Conservation (phyloP, 768 basidiomycete species). For the Panaeolus papilionaceus region DNA sequence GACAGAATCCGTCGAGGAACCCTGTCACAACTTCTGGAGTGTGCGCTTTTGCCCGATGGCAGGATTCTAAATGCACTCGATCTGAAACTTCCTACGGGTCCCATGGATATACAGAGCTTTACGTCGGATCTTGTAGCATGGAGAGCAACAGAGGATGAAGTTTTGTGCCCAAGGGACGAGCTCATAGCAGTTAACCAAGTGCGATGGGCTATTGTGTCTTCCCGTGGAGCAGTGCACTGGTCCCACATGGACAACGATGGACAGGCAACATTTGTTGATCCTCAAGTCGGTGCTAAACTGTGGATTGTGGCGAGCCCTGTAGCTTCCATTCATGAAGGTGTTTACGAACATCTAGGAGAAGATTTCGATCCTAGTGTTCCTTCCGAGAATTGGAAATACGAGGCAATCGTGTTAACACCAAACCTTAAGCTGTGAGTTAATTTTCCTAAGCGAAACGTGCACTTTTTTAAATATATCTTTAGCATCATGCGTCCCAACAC, state of each 20-base stretch:
- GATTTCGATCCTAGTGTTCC: neutral
- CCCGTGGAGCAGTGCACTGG: neutral
- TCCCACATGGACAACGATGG: neutral
- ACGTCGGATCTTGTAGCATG: neutral
- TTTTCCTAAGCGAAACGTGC: neutral
- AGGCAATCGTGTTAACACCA: neutral
- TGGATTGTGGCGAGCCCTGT: no score
- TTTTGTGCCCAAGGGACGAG: neutral
- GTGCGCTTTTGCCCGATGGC: no score
- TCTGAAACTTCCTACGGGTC: neutral
- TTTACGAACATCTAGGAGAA: neutral
- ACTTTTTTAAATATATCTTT: neutral
- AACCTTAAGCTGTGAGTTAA: neutral
- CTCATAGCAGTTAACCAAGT: neutral
- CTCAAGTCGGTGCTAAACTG: neutral
- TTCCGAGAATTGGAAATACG: neutral
- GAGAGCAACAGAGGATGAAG: neutral
- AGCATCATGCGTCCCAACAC: neutral
- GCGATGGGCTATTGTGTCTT: neutral
- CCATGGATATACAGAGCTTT: neutral
- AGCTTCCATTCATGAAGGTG: no score
- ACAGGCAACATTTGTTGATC: neutral
- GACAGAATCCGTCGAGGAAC: neutral
- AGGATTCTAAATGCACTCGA: neutral
- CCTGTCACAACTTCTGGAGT: neutral